Base-by-base conservation (phyloP, 306 rosid species). In the Albizia julibrissin region DNA sequence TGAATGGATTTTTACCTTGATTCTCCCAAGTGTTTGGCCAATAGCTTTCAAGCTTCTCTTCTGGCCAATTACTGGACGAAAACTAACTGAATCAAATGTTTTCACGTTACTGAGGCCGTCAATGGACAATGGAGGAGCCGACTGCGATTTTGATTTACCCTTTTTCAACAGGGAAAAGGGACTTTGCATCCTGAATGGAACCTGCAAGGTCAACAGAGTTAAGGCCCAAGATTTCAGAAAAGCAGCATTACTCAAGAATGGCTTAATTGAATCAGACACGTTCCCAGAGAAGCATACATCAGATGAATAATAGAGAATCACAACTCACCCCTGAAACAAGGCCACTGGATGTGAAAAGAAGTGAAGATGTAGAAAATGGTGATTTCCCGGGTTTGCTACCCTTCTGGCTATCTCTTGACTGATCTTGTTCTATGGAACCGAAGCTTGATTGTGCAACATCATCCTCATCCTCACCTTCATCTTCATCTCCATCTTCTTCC, bases 341-440 rank as follows among this genome's bases (percentile, higher is more conserved):
- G 93, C 90, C 87, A 74, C 89, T 71, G 37, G 98, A 90, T 77
- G 97, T 89, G 83, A 95, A 95, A 77, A 87, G 81, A 72, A 93
- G 84, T 72, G 99, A 91, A 65, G 91, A 70, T 42, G 97, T n/a
- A 76, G 98, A 93, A 92, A 93, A 95, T 71, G 99, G 96, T 29
- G 96, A 83, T 69, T 80, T 82, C 67, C 94, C 84, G 26, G 94
- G 94, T 84, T 89, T 89, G 79, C 50, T 71, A 13, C 85, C 90
- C 85, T 83, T 88, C 77, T 65, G 87, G 70, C 64, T 78, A 83
- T 85, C 88, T 82, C 84, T 84, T 21, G 80, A 75, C 52, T 73
- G 80, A 68, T 87, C 90, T 76, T 86, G 90, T 80, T 88, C 88
- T 81, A 82, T 90, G 27, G 97, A 87, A 37, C 98, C 99, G 85